Percentiles rank a stretch among this genome's conserved stretches.
These are phyloP conservation scores for Polyplosphaeria fusca DNA, from an alignment of 495 filamentous ascomycete species.

Conservation along the genomic window DNA sequence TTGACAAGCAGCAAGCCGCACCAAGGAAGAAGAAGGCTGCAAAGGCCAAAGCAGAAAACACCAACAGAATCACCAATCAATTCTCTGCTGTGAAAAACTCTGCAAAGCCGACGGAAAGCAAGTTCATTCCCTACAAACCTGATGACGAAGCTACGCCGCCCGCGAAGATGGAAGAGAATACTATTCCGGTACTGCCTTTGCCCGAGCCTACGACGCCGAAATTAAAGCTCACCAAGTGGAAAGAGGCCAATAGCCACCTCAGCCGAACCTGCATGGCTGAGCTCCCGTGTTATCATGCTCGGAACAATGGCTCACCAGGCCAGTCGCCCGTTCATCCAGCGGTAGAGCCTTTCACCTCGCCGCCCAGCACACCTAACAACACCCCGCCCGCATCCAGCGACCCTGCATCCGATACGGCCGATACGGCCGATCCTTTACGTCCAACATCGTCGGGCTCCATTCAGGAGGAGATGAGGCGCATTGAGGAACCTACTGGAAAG, in stretches of 20 bases:
- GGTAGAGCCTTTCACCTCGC: constrained; percentile 11
- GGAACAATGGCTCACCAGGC: constrained; percentile 10
- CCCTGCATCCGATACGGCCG: too few species aligned
- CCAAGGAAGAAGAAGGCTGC: constrained; percentile 5
- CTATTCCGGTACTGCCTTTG: too few species aligned
- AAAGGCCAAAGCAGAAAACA: constrained; percentile 8
- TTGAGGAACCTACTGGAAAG: too few species aligned
- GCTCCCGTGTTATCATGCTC: not conserved
- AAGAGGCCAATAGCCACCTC: too few species aligned
- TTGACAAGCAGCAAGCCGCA: constrained; percentile 4
- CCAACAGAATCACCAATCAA: constrained; percentile 2
- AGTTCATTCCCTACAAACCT: not conserved
- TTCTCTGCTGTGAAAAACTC: not conserved
- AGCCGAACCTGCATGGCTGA: too few species aligned
- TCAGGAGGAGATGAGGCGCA: not conserved
- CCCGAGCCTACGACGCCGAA: not conserved
- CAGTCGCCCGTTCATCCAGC: constrained; percentile 1
- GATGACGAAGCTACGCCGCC: not conserved
- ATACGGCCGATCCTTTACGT: too few species aligned
- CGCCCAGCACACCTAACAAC: not conserved
- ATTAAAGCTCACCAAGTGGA: not conserved
- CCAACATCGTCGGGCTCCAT: constrained; percentile 2
- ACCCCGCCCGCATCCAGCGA: too few species aligned
- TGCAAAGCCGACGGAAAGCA: not conserved
- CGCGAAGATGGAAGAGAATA: not conserved